Evolutionary conservation across 345 rosid genomes (phyloP).

Genomic region (Ceriops decandra): DNA sequence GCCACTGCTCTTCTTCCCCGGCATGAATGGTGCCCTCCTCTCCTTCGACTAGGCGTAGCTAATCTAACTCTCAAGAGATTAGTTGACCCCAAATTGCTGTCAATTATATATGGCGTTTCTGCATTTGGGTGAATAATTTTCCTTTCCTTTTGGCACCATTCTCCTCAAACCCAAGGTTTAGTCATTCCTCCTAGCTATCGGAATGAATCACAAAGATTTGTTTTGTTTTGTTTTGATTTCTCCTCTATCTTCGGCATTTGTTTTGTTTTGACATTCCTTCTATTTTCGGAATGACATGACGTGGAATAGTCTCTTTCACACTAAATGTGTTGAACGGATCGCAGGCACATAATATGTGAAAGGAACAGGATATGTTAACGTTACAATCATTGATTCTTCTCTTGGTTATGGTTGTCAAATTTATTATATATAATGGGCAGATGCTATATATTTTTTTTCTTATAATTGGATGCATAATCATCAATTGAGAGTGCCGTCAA

Average conservation of each 20-base stretch:
- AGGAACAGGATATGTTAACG: not conserved
- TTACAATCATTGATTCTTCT: not conserved
- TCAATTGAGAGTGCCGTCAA: not conserved
- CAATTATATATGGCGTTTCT: slow-evolving; percentile 3
- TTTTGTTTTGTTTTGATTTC: not conserved
- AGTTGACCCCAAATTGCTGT: slow-evolving; percentile 18
- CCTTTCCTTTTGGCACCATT: slow-evolving; percentile 11
- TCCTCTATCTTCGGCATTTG: not conserved
- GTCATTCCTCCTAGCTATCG: slow-evolving; percentile 26
- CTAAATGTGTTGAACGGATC: slow-evolving; percentile 10
- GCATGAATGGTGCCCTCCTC: slow-evolving; percentile 33
- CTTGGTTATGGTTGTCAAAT: not conserved
- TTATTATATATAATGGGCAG: not conserved
- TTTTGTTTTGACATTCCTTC: not conserved
- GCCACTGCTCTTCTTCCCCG: slow-evolving; percentile 13
- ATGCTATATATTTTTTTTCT: no score
- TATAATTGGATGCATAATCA: no score
- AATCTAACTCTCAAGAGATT: slow-evolving; percentile 25
- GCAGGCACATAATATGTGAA: slow-evolving; percentile 22
- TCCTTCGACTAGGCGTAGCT: slow-evolving; percentile 31
- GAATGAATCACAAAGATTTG: slow-evolving; percentile 23
- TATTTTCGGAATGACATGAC: not conserved
- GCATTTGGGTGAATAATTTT: not conserved
- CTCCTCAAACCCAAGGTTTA: slow-evolving; percentile 18
- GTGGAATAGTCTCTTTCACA: not conserved